Percentiles rank a stretch among this genome's conserved stretches.
These are phyloP conservation scores for Leccinum uliginosum DNA, from an alignment of 768 basidiomycete species.

Conservation along the genomic window DNA sequence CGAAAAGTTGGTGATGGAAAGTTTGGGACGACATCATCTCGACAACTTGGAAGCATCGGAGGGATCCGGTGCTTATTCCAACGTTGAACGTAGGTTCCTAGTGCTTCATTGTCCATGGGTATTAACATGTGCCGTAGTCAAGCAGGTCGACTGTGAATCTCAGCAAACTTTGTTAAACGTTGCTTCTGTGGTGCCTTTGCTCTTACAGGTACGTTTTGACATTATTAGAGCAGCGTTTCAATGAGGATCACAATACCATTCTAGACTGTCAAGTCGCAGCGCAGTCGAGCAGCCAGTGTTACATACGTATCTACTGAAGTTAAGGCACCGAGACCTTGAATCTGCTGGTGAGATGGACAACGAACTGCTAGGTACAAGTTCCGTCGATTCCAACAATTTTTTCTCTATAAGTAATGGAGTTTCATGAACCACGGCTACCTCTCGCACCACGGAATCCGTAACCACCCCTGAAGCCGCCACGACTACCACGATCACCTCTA, in stretches of 20 bases:
- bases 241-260: not conserved
- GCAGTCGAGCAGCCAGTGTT: conserved; percentile 46
- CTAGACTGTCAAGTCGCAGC: conserved; percentile 46
- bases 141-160: conserved; percentile 19
- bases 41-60: conserved; percentile 26
- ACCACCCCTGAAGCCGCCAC: conserved; percentile 46
- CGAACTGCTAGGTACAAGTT: not conserved
- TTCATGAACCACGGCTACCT: conserved; percentile 48
- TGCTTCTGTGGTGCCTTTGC: conserved; percentile 40
- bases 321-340: conserved; percentile 46
- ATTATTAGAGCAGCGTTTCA: not conserved
- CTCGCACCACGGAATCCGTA: conserved; percentile 43
- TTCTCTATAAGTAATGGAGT: not conserved
- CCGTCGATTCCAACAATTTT: not conserved
- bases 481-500: conserved; percentile 33
- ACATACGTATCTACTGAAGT: conserved; percentile 45
- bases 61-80: not conserved
- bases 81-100: conserved; percentile 10
- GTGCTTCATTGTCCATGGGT: not conserved
- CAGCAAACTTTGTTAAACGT: conserved; percentile 32
- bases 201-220: conserved; percentile 44
- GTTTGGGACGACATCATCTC: conserved; percentile 33
- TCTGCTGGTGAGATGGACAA: not conserved
- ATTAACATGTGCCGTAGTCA: conserved; percentile 11
- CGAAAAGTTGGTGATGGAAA: conserved; percentile 37